Base-by-base conservation (phyloP, 306 rosid species). In the Citrullus amarus region DNA sequence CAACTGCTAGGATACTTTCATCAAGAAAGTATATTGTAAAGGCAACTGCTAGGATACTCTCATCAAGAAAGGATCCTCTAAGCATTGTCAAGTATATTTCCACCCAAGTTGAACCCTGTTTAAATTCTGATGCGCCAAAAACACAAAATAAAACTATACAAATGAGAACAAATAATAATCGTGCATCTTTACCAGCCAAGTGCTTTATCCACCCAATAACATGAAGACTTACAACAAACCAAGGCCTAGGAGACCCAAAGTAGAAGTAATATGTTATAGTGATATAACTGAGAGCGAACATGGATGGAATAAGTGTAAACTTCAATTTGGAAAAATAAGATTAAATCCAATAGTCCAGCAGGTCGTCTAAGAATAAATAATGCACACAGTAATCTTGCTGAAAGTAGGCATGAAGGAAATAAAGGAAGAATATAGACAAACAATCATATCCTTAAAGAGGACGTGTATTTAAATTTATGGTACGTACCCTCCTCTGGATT, bases 401-500 rank as follows among this genome's bases (percentile, higher is more conserved):
- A 39, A 39, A 18, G 50, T 38, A 17, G 73, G 25, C 73, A 69
- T 44, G 75, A 69, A 41, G 22, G 76, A 44, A 70, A 5, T 44
- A 14, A 14, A 22, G 32, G 55, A 25, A 69, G 18, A 50, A 25
- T 16, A 16, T 13, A 48, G 25, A 76, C 55, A 58, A 38, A 11
- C 22, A 57, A 76, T 6, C 20, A 28, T 13, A 28, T 72, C 77
- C 56, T 48, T 72, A 43, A 68, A 43, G 32, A 22, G n/a, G 55
- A 20, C 9, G 36, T 41, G 3, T 48, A 30, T 71, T 48, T 16
- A 16, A 70, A 63, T 12, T 34, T 76, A 78, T 12, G 59, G 79
- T 10, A 77, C 90, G 54, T 87, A 94, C 98, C 88, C 93, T 83
- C 88, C 96, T 90, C 86, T 92, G 96, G 82, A 89, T 85, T 79